These are phyloP conservation scores for Stemphylium beticola DNA, from an alignment of 2,329 filamentous ascomycete species.

Conservation along the genomic window DNA sequence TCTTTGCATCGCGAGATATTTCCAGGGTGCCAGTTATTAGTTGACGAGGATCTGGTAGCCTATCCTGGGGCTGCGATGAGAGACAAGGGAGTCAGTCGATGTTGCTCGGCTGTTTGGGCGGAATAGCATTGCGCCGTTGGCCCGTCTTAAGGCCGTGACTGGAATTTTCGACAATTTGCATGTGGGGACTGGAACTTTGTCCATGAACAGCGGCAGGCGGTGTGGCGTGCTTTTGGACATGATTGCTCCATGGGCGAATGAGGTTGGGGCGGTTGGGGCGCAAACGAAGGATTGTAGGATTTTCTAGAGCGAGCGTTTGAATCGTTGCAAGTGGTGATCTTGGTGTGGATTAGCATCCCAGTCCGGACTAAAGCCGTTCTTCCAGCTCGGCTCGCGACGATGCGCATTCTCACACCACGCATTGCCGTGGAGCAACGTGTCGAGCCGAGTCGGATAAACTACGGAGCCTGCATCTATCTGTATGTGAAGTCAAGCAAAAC, in stretches of 20 bases:
- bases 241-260: slow-evolving; percentile 1
- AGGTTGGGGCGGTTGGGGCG: slow-evolving; percentile 10
- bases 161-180: neutral
- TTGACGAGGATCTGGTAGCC: neutral
- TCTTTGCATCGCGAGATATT: neutral
- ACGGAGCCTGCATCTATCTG: neutral
- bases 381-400: neutral
- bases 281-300: neutral
- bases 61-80: slow-evolving; percentile 1
- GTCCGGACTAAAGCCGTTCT: neutral
- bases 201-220: slow-evolving; percentile 12
- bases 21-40: neutral
- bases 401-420: neutral
- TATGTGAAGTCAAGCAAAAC: neutral
- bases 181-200: neutral
- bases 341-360: neutral
- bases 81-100: neutral
- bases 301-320: neutral
- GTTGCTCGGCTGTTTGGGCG: slow-evolving; percentile 4
- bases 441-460: neutral
- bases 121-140: slow-evolving; percentile 10
- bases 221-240: slow-evolving; percentile 19
- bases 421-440: neutral
- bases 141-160: slow-evolving; percentile 1
- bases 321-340: neutral